phyloP scores from a whole-genome alignment of 768 basidiomycete genomes.

The Astraeus odoratus region DNA sequence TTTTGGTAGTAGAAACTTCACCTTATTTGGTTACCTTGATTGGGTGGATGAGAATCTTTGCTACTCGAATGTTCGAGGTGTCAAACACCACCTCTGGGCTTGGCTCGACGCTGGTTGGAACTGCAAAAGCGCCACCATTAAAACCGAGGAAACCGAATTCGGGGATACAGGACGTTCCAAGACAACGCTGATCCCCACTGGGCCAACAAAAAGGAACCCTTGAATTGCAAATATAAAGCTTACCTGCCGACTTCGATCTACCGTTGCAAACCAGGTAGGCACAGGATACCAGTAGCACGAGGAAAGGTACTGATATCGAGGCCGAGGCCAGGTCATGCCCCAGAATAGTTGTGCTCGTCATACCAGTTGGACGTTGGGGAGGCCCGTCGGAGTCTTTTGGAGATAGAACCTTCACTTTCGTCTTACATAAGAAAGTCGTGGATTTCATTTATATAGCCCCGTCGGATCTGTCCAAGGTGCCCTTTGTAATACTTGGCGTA shows the following conservation, averaged over 20 bases:
- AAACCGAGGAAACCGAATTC: too few relatives aligned
- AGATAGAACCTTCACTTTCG: too few relatives aligned
- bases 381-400: too few relatives aligned
- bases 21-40: conserved; percentile 44
- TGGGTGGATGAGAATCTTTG: conserved; percentile 58
- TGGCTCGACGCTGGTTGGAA: not conserved
- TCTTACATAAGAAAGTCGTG: too few relatives aligned
- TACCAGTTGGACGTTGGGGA: too few relatives aligned
- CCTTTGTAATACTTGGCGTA: too few relatives aligned
- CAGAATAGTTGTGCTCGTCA: not conserved
- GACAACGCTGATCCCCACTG: too few relatives aligned
- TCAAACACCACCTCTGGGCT: conserved; percentile 24
- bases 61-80: conserved; percentile 34
- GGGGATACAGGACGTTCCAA: too few relatives aligned
- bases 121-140: not conserved
- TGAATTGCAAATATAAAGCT: conserved; percentile 4
- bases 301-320: conserved; percentile 5
- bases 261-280: conserved; percentile 12
- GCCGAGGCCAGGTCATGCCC: conserved; percentile 7
- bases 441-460: too few relatives aligned
- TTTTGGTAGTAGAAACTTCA: not conserved
- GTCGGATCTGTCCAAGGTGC: too few relatives aligned
- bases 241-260: conserved; percentile 7
- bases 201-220: not conserved
- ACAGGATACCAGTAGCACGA: conserved; percentile 12